Conservation (phyloP, 371 early-diverging fungal species). For the Capillidium rhysosporum region DNA sequence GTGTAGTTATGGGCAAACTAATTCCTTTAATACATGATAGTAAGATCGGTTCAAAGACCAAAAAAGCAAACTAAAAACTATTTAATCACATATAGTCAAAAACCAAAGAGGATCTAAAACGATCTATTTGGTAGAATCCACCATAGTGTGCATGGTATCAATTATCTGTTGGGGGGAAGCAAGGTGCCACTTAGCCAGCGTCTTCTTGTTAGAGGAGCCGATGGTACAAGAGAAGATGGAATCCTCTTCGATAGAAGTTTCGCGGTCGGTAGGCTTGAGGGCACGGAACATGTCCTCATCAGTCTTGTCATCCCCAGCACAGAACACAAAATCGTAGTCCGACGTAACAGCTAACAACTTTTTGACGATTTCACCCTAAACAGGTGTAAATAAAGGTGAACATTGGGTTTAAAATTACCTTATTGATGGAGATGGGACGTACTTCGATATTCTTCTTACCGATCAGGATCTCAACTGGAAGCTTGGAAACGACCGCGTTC, state of each 20-base stretch:
- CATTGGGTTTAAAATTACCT: constrained; percentile 9
- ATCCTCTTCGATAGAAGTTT: constrained; percentile 9
- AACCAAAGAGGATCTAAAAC: no score
- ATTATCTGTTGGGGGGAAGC: constrained; percentile 9
- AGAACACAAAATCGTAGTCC: constrained; percentile 66
- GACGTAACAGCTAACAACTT: constrained; percentile 34
- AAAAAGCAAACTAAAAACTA: no score
- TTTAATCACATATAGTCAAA: no score
- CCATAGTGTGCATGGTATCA: background rate
- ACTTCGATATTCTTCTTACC: constrained; percentile 96
- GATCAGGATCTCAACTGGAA: constrained; percentile 81
- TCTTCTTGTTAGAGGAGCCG: constrained; percentile 55
- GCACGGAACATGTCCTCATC: constrained; percentile 92
- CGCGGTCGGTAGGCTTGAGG: constrained; percentile 15
- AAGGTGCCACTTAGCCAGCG: constrained; percentile 57
- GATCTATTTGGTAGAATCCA: background rate
- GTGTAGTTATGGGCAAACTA: no score
- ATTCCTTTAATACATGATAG: no score
- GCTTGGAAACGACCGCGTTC: constrained; percentile 63
- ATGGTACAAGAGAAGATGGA: constrained; percentile 40
- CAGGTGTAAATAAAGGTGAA: background rate
- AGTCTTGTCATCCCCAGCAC: constrained; percentile 91
- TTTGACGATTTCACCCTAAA: constrained; percentile 74
- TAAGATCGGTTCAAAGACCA: no score
- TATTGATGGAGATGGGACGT: constrained; percentile 51